Conservation (phyloP, 805 yeast species). For the Saturnispora quitensis region DNA sequence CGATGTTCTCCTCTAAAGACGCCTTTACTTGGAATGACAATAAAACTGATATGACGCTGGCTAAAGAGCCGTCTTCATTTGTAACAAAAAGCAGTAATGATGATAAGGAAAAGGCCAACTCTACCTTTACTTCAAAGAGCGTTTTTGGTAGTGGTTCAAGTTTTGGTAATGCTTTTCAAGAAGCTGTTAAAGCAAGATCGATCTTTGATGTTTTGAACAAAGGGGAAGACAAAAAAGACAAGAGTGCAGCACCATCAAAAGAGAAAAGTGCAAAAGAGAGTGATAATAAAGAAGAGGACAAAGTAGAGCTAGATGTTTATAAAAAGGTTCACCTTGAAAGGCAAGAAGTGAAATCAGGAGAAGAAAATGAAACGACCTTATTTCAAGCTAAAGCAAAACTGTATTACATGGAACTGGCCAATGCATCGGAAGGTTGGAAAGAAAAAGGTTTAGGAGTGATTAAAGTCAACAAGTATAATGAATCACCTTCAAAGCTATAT, state of each 20-base stretch:
- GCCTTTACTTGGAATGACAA: constrained; percentile 26
- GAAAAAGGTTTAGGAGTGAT: constrained; percentile 87
- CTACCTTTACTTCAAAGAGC: constrained; percentile 1
- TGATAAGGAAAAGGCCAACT: not conserved
- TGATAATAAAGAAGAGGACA: constrained; percentile 18
- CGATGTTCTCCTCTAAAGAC: constrained; percentile 25
- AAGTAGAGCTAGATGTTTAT: constrained; percentile 27
- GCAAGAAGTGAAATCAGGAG: constrained; percentile 71
- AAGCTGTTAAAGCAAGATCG: constrained; percentile 43
- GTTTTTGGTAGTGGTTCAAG: constrained; percentile 38
- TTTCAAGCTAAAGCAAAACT: constrained; percentile 70
- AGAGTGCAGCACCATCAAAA: constrained; percentile 3
- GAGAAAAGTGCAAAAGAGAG: constrained; percentile 10
- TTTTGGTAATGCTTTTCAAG: constrained; percentile 48
- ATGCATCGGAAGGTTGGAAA: constrained; percentile 78
- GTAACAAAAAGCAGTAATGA: not conserved
- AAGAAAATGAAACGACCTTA: constrained; percentile 69
- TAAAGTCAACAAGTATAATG: constrained; percentile 51
- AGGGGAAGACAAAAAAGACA: constrained; percentile 7
- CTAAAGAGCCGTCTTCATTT: constrained; percentile 2
- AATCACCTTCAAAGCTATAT: constrained; percentile 25
- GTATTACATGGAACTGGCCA: constrained; percentile 61
- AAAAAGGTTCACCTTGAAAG: constrained; percentile 53
- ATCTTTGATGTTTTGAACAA: constrained; percentile 37
- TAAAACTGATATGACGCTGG: not conserved